phyloP scores from a whole-genome alignment of 2,329 filamentous ascomycete species.

The Diplodia intermedia region DNA sequence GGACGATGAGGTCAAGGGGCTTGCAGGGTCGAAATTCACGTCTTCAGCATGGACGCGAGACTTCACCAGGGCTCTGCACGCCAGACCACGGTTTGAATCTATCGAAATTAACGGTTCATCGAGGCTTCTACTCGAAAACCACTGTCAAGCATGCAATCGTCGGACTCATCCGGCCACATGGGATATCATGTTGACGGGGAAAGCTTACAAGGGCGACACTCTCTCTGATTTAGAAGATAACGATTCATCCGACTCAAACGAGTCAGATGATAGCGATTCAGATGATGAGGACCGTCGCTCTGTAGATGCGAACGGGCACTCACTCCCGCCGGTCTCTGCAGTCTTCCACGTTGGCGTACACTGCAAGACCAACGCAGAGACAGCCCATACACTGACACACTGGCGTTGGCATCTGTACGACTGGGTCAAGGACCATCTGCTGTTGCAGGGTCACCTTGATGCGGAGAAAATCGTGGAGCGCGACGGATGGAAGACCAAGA shows the following conservation, averaged over 20 bases:
- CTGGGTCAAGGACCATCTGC: conserved; percentile 70
- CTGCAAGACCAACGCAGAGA: conserved; percentile 70
- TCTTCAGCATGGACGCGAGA: conserved; percentile 73
- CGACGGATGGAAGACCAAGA: conserved; percentile 66
- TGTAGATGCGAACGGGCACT: conserved; percentile 58
- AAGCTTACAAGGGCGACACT: conserved; percentile 69
- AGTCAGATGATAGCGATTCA: conserved; percentile 42
- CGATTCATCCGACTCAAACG: conserved; percentile 34
- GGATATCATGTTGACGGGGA: conserved; percentile 68
- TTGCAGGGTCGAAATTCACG: conserved; percentile 73
- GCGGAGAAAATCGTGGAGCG: conserved; percentile 66
- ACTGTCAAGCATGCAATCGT: conserved; percentile 76
- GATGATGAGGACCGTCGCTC: conserved; percentile 49
- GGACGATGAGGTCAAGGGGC: conserved; percentile 71
- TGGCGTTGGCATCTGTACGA: conserved; percentile 79
- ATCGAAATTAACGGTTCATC: conserved; percentile 50
- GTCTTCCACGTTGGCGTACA: conserved; percentile 62
- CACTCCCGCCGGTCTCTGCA: conserved; percentile 53
- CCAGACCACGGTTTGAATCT: conserved; percentile 67
- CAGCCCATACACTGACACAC: conserved; percentile 74
- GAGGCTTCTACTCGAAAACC: conserved; percentile 36
- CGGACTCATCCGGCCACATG: conserved; percentile 71
- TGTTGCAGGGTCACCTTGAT: conserved; percentile 63
- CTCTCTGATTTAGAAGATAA: conserved; percentile 65
- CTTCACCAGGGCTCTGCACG: conserved; percentile 70